Percentiles rank a stretch among this genome's conserved stretches.
Conservation (phyloP, 192 early-diverging fungal genomes). For the Coemansia sp. region DNA sequence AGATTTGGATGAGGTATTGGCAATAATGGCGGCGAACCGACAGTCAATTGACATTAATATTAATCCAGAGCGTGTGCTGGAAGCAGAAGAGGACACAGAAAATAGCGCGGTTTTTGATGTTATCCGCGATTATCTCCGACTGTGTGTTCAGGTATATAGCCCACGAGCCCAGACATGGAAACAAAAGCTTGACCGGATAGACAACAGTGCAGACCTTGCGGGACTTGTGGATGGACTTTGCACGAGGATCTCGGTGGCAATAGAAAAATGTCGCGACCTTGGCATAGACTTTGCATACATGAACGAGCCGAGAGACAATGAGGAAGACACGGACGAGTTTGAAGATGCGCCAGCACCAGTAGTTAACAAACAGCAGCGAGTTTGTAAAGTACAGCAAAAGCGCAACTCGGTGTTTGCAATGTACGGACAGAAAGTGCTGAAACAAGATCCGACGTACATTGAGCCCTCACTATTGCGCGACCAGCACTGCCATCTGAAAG, state of each 20-base stretch:
- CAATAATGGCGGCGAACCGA: slow-evolving; percentile 63
- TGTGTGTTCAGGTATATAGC: slow-evolving; percentile 51
- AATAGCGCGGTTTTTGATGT: slow-evolving; percentile 52
- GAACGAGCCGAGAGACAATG: neutral
- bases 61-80: slow-evolving; percentile 52
- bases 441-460: slow-evolving; percentile 27
- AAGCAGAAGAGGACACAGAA: slow-evolving; percentile 56
- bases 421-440: slow-evolving; percentile 18
- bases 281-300: slow-evolving; percentile 16
- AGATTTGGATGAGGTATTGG: slow-evolving; percentile 41
- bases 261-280: slow-evolving; percentile 45
- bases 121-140: slow-evolving; percentile 59
- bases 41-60: slow-evolving; percentile 62
- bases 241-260: slow-evolving; percentile 40
- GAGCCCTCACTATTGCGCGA: slow-evolving; percentile 14
- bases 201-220: slow-evolving; percentile 25
- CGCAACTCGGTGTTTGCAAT: slow-evolving; percentile 39
- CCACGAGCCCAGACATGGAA: slow-evolving; percentile 56
- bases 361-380: no score
- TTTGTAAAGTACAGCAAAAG: slow-evolving; percentile 3
- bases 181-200: slow-evolving; percentile 29
- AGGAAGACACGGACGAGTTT: slow-evolving; percentile 29
- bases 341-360: slow-evolving; percentile 25
- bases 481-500: neutral
- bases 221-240: slow-evolving; percentile 38